phyloP scores from a whole-genome alignment of 192 early-diverging fungal genomes.

The Entophlyctis luteolus region DNA sequence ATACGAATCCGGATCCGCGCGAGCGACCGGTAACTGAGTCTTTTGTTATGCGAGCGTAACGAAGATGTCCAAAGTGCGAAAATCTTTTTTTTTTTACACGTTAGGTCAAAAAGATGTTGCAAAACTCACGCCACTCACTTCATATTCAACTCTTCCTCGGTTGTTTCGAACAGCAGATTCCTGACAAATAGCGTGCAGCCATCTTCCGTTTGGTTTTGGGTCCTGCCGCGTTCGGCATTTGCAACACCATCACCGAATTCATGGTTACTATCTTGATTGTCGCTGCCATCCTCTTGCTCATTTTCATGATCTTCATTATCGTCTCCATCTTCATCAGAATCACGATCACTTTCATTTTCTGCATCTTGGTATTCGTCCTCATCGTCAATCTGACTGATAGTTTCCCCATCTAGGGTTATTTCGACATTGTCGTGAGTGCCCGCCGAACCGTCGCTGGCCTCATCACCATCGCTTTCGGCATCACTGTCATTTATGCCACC shows the following conservation, averaged over 20 bases:
- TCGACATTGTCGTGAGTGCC: slow-evolving; percentile 33
- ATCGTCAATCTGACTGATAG: slow-evolving; percentile 32
- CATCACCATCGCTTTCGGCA: slow-evolving; percentile 31
- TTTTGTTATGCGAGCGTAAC: slow-evolving; percentile 80
- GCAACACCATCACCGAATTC: slow-evolving; percentile 12
- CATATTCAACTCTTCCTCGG: slow-evolving; percentile 69
- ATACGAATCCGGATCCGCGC: slow-evolving; percentile 92
- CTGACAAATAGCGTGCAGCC: slow-evolving; percentile 83
- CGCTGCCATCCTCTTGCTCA: background rate
- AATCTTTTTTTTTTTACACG: slow-evolving; percentile 47
- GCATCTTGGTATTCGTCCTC: slow-evolving; percentile 38
- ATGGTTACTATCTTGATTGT: slow-evolving; percentile 37
- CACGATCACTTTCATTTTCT: slow-evolving; percentile 31
- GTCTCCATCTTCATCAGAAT: slow-evolving; percentile 33
- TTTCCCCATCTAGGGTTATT: slow-evolving; percentile 39
- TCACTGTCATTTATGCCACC: slow-evolving; percentile 36
- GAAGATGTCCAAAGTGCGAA: slow-evolving; percentile 63
- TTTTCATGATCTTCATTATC: slow-evolving; percentile 40
- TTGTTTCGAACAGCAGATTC: slow-evolving; percentile 88
- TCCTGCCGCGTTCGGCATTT: slow-evolving; percentile 21
- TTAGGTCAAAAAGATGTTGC: background rate
- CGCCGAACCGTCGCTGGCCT: slow-evolving; percentile 13
- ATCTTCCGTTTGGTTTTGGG: slow-evolving; percentile 23
- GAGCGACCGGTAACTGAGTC: slow-evolving; percentile 79
- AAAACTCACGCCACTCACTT: slow-evolving; percentile 44